Evolutionary conservation across 2,329 filamentous ascomycete genomes (phyloP).

Genomic region (Lachnellula cervina): DNA sequence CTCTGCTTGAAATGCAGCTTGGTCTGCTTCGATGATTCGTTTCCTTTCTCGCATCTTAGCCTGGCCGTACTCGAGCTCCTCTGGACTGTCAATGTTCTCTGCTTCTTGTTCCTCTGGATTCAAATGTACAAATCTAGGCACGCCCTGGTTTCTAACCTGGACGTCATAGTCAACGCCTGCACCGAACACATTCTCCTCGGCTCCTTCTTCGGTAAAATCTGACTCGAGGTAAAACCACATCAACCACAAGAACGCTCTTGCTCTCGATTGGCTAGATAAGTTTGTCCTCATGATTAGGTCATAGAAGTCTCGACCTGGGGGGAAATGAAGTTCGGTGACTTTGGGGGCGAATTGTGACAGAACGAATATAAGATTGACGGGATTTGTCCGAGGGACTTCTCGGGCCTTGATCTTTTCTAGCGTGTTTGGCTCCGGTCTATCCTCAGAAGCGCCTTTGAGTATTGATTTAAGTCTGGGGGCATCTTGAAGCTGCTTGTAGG

Average conservation of each 20-base stretch:
- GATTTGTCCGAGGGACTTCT: constrained; percentile 79
- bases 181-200: constrained; percentile 87
- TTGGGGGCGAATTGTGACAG: constrained; percentile 86
- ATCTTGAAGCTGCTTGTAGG: constrained; percentile 97
- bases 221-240: constrained; percentile 99
- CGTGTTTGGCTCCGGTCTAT: constrained; percentile 76
- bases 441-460: constrained; percentile 91
- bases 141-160: constrained; percentile 62
- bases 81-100: constrained; percentile 71
- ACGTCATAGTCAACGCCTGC: constrained; percentile 60
- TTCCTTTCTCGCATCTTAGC: constrained; percentile 70
- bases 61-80: constrained; percentile 66
- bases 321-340: constrained; percentile 90
- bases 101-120: constrained; percentile 56
- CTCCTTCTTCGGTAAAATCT: constrained; percentile 84
- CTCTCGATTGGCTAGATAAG: constrained; percentile 75
- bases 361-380: constrained; percentile 94
- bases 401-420: constrained; percentile 73
- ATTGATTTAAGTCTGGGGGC: constrained; percentile 95
- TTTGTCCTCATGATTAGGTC: constrained; percentile 91
- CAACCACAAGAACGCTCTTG: constrained; percentile 88
- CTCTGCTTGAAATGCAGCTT: constrained; percentile 40
- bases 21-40: constrained; percentile 70
- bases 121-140: constrained; percentile 63
- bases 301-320: constrained; percentile 81